These are phyloP conservation scores for Alisma plantagoaquatica DNA, from an alignment of 106 monocot species.

Conservation along the genomic window DNA sequence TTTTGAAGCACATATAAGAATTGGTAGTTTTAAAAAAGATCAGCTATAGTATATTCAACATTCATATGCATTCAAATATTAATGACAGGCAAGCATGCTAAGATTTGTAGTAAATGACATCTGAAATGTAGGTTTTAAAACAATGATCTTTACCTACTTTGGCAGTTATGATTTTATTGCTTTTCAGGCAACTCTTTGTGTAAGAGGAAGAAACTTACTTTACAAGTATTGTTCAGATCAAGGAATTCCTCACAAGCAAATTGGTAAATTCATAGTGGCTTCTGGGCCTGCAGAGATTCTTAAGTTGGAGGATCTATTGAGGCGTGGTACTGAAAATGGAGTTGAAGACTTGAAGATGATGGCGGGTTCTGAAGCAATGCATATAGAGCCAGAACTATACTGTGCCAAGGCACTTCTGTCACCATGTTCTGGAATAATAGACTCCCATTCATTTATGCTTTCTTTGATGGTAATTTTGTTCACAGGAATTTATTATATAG, in stretches of 20 bases:
- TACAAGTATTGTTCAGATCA: slow-evolving; percentile 73
- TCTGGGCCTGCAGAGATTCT: slow-evolving; percentile 57
- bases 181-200: slow-evolving; percentile 75
- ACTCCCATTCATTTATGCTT: slow-evolving; percentile 86
- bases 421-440: slow-evolving; percentile 78
- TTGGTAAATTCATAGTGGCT: slow-evolving; percentile 96
- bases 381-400: slow-evolving; percentile 77
- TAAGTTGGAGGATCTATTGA: slow-evolving; percentile 50
- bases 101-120: too few relatives aligned
- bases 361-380: slow-evolving; percentile 60
- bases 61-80: too few relatives aligned
- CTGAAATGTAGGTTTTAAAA: too few relatives aligned
- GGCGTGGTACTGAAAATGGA: slow-evolving; percentile 51
- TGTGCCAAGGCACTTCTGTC: slow-evolving; percentile 83
- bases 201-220: slow-evolving; percentile 81
- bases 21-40: too few relatives aligned
- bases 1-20: too few relatives aligned
- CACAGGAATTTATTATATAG: too few relatives aligned
- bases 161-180: not conserved
- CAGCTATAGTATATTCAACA: too few relatives aligned
- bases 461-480: slow-evolving; percentile 54
- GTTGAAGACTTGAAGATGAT: slow-evolving; percentile 68
- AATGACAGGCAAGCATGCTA: too few relatives aligned
- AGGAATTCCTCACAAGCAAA: slow-evolving; percentile 65
- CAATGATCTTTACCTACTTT: too few relatives aligned